These are phyloP conservation scores for Aspergillus sp. DNA, from an alignment of 2,329 filamentous ascomycete species.

Conservation along the genomic window DNA sequence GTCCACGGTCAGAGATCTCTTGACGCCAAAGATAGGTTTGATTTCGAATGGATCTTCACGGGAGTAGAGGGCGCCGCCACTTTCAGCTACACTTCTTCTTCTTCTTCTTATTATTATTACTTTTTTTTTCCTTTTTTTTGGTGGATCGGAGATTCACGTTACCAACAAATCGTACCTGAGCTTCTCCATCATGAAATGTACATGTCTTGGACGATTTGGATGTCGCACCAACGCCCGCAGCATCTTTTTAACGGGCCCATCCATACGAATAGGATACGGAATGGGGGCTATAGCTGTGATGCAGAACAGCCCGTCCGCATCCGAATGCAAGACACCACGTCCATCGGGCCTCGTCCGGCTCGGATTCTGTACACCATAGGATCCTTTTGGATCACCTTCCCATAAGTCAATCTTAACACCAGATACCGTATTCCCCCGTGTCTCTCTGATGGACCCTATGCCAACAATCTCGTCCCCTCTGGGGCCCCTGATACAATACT, in stretches of 20 bases:
- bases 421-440: constrained; percentile 12
- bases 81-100: no score
- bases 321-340: constrained; percentile 14
- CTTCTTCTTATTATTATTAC: no score
- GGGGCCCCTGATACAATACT: constrained; percentile 12
- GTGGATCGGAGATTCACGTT: constrained; percentile 10
- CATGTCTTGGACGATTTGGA: constrained; percentile 17
- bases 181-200: constrained; percentile 19
- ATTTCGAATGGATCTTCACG: constrained; percentile 21
- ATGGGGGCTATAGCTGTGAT: constrained; percentile 20
- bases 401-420: constrained; percentile 17
- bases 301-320: constrained; percentile 15
- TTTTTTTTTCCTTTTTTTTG: neutral
- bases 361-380: constrained; percentile 21
- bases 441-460: constrained; percentile 15
- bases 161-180: constrained; percentile 13
- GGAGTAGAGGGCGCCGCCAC: constrained; percentile 19
- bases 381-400: constrained; percentile 21
- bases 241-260: constrained; percentile 16
- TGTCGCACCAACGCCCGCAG: constrained; percentile 14
- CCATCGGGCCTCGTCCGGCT: constrained; percentile 15
- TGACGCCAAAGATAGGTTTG: constrained; percentile 27
- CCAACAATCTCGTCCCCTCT: constrained; percentile 11
- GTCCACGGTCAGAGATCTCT: constrained; percentile 22
- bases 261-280: constrained; percentile 19